Percentiles rank a stretch among this genome's conserved stretches.
These are phyloP conservation scores for Linnemannia schmuckeri DNA, from an alignment of 192 early-diverging fungal genomes.

Conservation along the genomic window DNA sequence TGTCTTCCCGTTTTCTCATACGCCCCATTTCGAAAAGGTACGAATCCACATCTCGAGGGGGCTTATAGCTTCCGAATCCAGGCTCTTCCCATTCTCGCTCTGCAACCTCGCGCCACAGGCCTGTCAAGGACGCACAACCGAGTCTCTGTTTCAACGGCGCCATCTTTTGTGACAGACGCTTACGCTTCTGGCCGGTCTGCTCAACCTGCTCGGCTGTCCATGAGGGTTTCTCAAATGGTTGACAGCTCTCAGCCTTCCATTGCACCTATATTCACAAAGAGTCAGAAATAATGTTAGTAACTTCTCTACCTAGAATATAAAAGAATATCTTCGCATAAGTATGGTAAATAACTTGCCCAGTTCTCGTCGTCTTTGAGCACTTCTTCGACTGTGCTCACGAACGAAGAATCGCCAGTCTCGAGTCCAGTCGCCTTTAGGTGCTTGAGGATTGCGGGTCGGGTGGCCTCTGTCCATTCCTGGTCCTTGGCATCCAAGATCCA, in stretches of 20 bases:
- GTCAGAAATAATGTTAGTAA: neutral
- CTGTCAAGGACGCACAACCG: constrained; percentile 25
- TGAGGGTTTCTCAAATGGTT: constrained; percentile 72
- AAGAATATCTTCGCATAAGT: neutral
- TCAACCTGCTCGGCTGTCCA: constrained; percentile 59
- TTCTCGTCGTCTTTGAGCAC: constrained; percentile 79
- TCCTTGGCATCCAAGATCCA: constrained; percentile 56
- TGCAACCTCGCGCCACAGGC: constrained; percentile 56
- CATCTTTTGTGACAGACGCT: constrained; percentile 45
- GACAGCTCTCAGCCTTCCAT: constrained; percentile 88
- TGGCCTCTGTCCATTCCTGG: constrained; percentile 68
- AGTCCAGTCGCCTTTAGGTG: constrained; percentile 66
- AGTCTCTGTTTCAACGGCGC: constrained; percentile 30
- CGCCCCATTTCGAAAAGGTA: constrained; percentile 43
- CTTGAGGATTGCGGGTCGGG: constrained; percentile 59
- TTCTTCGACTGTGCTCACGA: constrained; percentile 73
- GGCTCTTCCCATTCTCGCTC: constrained; percentile 45
- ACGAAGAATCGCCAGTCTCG: constrained; percentile 69
- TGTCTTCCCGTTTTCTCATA: constrained; percentile 47
- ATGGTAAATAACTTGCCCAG: constrained; percentile 67
- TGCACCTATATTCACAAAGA: constrained; percentile 60
- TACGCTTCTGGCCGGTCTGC: constrained; percentile 29
- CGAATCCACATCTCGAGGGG: constrained; percentile 33
- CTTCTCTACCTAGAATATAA: neutral
- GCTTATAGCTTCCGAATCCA: constrained; percentile 27